Evolutionary conservation across 805 yeast species (phyloP).

Genomic region (Candida endomychidarum): DNA sequence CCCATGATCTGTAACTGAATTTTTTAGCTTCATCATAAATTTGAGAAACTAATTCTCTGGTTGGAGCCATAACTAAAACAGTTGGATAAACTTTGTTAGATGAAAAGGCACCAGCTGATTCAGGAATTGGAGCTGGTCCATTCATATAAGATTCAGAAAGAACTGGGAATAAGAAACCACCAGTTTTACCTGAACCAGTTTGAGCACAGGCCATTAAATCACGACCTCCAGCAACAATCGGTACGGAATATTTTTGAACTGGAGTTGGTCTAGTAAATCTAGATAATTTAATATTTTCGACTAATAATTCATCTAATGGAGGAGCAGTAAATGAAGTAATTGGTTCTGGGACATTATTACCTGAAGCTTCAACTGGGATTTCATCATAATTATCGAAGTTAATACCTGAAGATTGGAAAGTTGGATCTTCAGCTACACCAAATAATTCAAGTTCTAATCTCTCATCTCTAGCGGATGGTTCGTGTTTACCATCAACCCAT

Average conservation of each 20-base stretch:
- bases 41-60: conserved; percentile 98
- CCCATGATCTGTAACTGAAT: conserved; percentile 98
- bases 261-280: conserved; percentile 97
- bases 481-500: conserved; percentile 85
- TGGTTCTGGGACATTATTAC: conserved; percentile 93
- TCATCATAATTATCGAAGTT: conserved; percentile 98
- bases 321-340: conserved; percentile 85
- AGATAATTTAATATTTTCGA: conserved; percentile 83
- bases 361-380: conserved; percentile 97
- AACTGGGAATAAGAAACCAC: conserved; percentile 98
- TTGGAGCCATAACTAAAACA: conserved; percentile 94
- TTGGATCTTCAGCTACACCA: conserved; percentile 74
- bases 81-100: conserved; percentile 89
- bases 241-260: conserved; percentile 90
- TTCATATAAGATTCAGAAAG: conserved; percentile 83
- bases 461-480: conserved; percentile 73
- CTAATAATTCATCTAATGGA: conserved; percentile 82
- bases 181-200: conserved; percentile 99
- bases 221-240: conserved; percentile 84
- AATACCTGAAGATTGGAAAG: conserved; percentile 91
- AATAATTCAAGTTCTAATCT: conserved; percentile 76
- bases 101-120: conserved; percentile 51
- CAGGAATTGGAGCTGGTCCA: conserved; percentile 73
- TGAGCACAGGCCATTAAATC: conserved; percentile 98
- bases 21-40: conserved; percentile 94